These are phyloP conservation scores for Calamus simplicifolius DNA, from an alignment of 176 grass and related monocot species.

Conservation along the genomic window DNA sequence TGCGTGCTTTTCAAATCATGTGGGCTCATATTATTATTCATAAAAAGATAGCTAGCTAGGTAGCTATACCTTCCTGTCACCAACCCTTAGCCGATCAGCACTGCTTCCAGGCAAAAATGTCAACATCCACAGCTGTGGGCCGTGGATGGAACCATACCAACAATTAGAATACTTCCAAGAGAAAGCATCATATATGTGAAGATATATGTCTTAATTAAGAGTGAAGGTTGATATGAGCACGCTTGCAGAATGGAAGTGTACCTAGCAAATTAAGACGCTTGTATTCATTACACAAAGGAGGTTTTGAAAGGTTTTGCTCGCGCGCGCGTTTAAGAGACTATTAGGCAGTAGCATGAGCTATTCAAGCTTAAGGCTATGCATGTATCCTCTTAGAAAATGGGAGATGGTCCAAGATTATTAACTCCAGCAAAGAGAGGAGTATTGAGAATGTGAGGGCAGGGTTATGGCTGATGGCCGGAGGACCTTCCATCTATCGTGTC, in stretches of 20 bases:
- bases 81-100: background rate
- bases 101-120: background rate
- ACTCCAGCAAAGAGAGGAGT: background rate
- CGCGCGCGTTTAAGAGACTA: too few species aligned
- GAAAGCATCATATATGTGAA: too few species aligned
- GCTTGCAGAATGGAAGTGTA: background rate
- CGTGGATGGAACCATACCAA: background rate
- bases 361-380: background rate
- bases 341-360: too few species aligned
- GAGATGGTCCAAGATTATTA: background rate
- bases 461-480: background rate
- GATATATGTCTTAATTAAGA: too few species aligned
- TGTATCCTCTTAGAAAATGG: background rate
- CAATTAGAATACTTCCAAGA: background rate
- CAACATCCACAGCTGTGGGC: slow-evolving; percentile 3
- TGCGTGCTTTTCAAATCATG: slow-evolving; percentile 11
- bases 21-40: slow-evolving; percentile 28
- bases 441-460: background rate
- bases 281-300: background rate
- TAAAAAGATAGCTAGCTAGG: slow-evolving; percentile 22
- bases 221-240: too few species aligned
- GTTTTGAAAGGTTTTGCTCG: background rate
- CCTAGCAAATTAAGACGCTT: background rate
- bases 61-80: slow-evolving; percentile 15
- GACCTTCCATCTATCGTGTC: background rate